phyloP scores from a whole-genome alignment of 768 basidiomycete genomes.

The Amanita inopinata region DNA sequence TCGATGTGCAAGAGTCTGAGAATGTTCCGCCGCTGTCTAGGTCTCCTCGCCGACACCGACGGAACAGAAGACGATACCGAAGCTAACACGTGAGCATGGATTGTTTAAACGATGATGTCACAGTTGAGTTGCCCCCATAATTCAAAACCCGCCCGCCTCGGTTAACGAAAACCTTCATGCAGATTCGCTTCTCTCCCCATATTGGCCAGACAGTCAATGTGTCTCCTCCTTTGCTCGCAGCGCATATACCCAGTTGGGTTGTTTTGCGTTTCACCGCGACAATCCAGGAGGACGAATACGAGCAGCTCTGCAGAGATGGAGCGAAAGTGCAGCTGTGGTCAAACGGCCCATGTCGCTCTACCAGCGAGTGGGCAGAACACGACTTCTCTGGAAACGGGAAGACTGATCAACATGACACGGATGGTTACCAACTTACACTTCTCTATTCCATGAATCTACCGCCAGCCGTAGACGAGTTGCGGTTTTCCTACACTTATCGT shows the following conservation, averaged over 20 bases:
- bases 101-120: conserved; percentile 13
- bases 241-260: conserved; percentile 13
- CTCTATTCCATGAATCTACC: conserved; percentile 1
- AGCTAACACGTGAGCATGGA: conserved; percentile 3
- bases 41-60: not conserved
- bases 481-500: conserved; percentile 40
- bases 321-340: conserved; percentile 36
- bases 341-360: conserved; percentile 16
- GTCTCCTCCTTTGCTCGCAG: conserved; percentile 12
- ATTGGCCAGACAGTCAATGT: conserved; percentile 24
- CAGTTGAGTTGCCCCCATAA: conserved; percentile 6
- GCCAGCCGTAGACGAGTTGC: not conserved
- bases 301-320: conserved; percentile 19
- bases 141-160: conserved; percentile 1
- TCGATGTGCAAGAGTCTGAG: not conserved
- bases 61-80: conserved; percentile 2
- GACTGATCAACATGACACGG: not conserved
- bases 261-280: conserved; percentile 28
- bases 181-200: conserved; percentile 28
- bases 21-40: not conserved
- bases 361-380: conserved; percentile 24
- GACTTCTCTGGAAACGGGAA: conserved; percentile 19
- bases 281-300: conserved; percentile 21
- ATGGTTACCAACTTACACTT: conserved; percentile 1
- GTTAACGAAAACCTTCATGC: conserved; percentile 18